Evolutionary conservation across 2,329 filamentous ascomycete species (phyloP).

Genomic region (Ophiostoma ulmi): DNA sequence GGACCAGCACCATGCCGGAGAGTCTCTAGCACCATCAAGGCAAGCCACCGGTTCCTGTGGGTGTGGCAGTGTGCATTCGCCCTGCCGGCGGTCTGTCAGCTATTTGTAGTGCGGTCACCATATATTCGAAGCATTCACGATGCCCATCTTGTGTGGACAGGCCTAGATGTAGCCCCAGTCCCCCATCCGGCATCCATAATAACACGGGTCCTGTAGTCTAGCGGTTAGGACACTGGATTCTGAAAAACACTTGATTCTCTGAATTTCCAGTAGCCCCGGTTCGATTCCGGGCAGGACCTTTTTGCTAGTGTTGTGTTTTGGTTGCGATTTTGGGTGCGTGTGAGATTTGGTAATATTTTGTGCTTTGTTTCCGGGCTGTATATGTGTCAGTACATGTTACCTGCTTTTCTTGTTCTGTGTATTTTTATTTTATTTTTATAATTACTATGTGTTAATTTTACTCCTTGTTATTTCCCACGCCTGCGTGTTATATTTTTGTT

Average conservation of each 20-base stretch:
- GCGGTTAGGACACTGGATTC: slow-evolving; percentile 1
- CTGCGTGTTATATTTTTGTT: too few species aligned
- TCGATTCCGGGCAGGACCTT: not conserved
- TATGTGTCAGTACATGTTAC: too few species aligned
- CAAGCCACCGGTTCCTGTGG: too few species aligned
- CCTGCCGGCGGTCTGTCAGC: not conserved
- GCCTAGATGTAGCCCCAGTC: not conserved
- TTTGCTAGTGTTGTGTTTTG: not conserved
- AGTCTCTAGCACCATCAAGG: too few species aligned
- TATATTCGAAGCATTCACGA: not conserved
- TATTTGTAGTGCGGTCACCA: too few species aligned
- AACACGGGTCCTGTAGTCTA: not conserved
- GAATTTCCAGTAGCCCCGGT: not conserved
- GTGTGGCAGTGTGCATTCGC: not conserved
- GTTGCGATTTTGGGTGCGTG: not conserved
- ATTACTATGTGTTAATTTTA: too few species aligned
- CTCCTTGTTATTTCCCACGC: too few species aligned
- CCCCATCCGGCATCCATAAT: not conserved
- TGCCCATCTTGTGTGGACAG: not conserved
- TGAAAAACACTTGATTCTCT: not conserved
- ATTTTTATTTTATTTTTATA: too few species aligned
- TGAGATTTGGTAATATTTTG: too few species aligned
- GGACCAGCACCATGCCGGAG: not conserved
- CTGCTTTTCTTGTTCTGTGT: too few species aligned
- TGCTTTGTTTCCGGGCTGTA: too few species aligned